A percentile compares a stretch with the other conserved stretches of the same genome.
Evolutionary conservation across 208 protist species (phyloP).

Genomic region (Acanthamoeba lenticulata): DNA sequence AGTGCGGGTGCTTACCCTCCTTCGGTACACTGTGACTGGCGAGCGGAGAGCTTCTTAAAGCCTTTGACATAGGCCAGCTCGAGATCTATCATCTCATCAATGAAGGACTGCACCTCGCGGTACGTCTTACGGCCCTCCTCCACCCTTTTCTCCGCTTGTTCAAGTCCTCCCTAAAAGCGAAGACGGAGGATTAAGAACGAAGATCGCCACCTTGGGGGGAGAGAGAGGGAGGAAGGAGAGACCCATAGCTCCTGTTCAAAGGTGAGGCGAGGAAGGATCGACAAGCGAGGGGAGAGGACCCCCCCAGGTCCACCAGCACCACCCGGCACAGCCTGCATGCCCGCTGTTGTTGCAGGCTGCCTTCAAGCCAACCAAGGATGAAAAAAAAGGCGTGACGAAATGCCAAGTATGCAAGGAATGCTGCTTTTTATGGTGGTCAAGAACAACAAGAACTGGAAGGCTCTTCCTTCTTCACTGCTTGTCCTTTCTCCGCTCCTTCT

Average conservation of each 20-base stretch:
- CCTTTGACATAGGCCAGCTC: conserved; percentile 12
- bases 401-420: background rate
- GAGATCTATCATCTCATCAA: conserved; percentile 16
- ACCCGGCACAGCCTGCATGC: too few species aligned
- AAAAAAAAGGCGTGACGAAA: background rate
- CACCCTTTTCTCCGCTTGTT: background rate
- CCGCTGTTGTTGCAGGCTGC: too few species aligned
- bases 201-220: background rate
- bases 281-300: background rate
- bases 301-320: background rate
- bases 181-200: background rate
- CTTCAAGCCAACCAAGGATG: too few species aligned
- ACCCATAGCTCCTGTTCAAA: background rate
- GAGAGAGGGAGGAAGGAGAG: background rate
- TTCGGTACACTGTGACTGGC: conserved; percentile 8
- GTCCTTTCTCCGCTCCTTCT: conserved; percentile 22
- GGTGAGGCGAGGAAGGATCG: background rate
- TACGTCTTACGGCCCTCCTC: background rate
- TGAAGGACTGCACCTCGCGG: conserved; percentile 1
- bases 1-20: background rate
- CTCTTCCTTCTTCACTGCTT: too few species aligned
- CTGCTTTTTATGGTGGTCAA: too few species aligned
- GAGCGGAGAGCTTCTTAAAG: conserved; percentile 13
- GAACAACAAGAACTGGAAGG: too few species aligned
- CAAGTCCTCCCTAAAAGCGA: background rate